phyloP scores from a whole-genome alignment of 139 green algal genomes.

The Raphidocelis subcapitata region DNA sequence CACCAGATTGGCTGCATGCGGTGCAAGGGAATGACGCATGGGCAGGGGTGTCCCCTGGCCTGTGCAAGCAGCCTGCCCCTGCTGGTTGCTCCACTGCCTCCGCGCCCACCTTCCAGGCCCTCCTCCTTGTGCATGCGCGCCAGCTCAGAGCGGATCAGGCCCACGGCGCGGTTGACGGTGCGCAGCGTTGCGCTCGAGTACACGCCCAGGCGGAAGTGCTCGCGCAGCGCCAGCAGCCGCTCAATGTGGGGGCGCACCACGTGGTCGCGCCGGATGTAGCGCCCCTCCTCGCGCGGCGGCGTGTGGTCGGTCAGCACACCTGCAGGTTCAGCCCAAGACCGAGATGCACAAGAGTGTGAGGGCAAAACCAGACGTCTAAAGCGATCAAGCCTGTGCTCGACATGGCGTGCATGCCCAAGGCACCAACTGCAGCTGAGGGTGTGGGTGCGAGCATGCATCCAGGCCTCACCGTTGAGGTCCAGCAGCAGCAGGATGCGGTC shows the following conservation, averaged over 20 bases:
- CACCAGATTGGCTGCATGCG: background rate
- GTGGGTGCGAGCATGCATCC: too few species aligned
- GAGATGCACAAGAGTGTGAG: too few species aligned
- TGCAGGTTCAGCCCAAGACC: background rate
- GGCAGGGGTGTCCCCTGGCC: background rate
- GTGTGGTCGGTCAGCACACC: conserved; percentile 33
- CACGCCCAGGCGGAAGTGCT: conserved; percentile 45
- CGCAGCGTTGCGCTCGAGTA: conserved; percentile 37
- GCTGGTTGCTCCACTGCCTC: background rate
- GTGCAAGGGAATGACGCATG: background rate
- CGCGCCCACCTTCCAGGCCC: background rate
- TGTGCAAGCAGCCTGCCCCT: background rate
- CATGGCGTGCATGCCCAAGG: conserved; percentile 2
- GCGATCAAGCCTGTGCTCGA: too few species aligned
- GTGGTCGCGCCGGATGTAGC: conserved; percentile 11
- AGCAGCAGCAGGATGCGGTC: background rate
- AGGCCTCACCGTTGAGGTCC: too few species aligned
- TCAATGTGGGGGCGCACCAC: conserved; percentile 43
- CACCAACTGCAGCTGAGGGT: background rate
- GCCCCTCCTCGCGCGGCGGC: conserved; percentile 11
- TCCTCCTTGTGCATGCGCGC: background rate
- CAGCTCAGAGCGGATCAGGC: background rate
- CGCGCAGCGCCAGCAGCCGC: conserved; percentile 43
- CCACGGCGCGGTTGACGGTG: conserved; percentile 33
- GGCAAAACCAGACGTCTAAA: too few species aligned